Evolutionary conservation across 2,329 filamentous ascomycete genomes (phyloP), one percentile per base, ranked within the genome.

Genomic region (Fusarium neocosmosporiellum): DNA sequence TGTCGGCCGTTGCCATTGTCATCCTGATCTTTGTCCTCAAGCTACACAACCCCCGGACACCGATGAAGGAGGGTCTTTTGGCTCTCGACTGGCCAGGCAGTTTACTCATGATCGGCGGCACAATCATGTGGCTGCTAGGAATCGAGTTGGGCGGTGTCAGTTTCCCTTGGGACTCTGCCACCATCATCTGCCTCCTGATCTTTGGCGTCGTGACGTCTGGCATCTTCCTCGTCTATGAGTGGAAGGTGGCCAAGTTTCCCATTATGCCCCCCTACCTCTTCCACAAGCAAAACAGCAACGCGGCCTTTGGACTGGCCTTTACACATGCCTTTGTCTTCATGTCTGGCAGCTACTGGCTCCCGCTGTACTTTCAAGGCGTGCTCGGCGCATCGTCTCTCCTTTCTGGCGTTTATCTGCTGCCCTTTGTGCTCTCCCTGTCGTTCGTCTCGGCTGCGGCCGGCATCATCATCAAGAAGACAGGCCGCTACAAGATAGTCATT

Each of bases 101-200:
- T 65, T 16, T 87, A 6, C 81, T 88, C 33, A 89, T 97, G 78
- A 88, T 95, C 27, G 93, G 92, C 46, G 94, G 92, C 22, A 95
- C 93, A 0, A 85, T 97, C 22, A 96, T 97, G 93, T 86, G 97
- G 72, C 89, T 98, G 5, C 90, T 98, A 46, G 95, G 94, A 1
- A 88, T 98, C 13, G 92, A 97, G 78, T 94, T 96, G 70, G 95
- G 95, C 63, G 95, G 94, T 57, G 88, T 94, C 59, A 86, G 87
- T 24, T 90, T 89, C 71, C 92, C 95, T 1, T 97, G 94, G 94
- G 82, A 83, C 60, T 95, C 93, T 0, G 86, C 92, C 2, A 91
- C 89, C 1, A 92, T 95, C 34, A 87, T 97, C 75, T 95, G 93
- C 77, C 86, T 97, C 31, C 86, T 97, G 72, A 83, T 96, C 57